Evolutionary conservation across 2,329 filamentous ascomycete species (phyloP), one percentile per base, ranked within the genome.

Genomic region (Thielaviopsis populi): DNA sequence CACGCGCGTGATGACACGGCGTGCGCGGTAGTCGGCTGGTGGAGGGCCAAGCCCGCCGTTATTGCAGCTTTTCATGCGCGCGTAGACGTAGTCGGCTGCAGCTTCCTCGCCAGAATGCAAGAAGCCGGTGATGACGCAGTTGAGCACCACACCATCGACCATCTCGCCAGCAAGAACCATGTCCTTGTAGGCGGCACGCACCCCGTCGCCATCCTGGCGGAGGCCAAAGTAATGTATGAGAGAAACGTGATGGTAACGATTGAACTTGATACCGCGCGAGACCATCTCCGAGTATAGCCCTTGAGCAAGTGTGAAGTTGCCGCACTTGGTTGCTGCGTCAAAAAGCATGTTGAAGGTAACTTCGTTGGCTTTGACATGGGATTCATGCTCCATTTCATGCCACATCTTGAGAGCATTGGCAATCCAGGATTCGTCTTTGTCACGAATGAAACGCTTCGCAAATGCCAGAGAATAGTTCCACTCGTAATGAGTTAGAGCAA

Each of bases 321-420:
- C 88, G 0, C 89, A 84, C 73, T 94, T 95, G 68, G 89, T 83
- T 0, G 94, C 90, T 11, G 90, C 82, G 70, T 96, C 88, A 69
- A 96, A 96, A 13, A 99, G 80, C 58, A 96, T 87, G 71, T 94
- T 96, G 74, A 99, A 95, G 0, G 92, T 95, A n/a, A 91, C 86
- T 59, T 83, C 79, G 69, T 87, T 88, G 42, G 82, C 85, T 68
- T 76, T 75, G 15, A 90, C 73, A 0, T 82, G 80, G 1, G 85
- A 84, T 3, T 83, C 76, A 58, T 82, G 79, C 73, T 99, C 94
- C 91, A 97, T 97, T 69, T 94, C 85, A 68, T 83, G 84, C 91
- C 92, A 99, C 27, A 95, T 74, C 59, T 83, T 81, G 56, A 99
- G 77, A 0, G 89, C 85, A 4, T 83, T 80, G 33, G 56, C 40